Evolutionary conservation across 1,284 basidiomycete species (phyloP).

Genomic region (Gymnopus androsaceus): DNA sequence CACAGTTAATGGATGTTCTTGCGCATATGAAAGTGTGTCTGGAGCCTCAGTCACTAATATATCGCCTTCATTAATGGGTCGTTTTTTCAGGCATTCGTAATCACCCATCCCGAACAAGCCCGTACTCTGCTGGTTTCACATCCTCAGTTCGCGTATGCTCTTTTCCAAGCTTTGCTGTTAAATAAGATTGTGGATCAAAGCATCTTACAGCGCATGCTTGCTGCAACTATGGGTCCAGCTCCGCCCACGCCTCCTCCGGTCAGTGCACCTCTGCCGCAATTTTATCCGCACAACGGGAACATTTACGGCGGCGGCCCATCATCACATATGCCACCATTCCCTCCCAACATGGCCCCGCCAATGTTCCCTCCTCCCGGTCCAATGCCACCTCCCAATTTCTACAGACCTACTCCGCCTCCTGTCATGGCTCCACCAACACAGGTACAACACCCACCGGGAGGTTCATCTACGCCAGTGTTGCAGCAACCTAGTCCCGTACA

Average conservation of each 20-base stretch:
- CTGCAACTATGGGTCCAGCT: conserved; percentile 39
- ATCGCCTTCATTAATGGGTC: conserved; percentile 8
- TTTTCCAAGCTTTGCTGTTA: conserved; percentile 93
- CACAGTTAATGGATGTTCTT: conserved; percentile 92
- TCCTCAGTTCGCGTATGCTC: conserved; percentile 93
- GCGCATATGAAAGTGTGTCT: conserved; percentile 91
- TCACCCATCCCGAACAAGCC: conserved; percentile 90
- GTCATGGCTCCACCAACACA: conserved; percentile 37
- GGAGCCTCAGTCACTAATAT: not conserved
- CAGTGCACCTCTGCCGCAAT: conserved; percentile 39
- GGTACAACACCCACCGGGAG: conserved; percentile 23
- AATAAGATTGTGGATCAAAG: conserved; percentile 93
- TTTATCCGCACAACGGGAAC: conserved; percentile 34
- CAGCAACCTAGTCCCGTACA: conserved; percentile 29
- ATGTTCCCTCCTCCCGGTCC: conserved; percentile 12
- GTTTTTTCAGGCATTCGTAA: conserved; percentile 76
- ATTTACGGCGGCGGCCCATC: conserved; percentile 15
- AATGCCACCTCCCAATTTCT: conserved; percentile 22
- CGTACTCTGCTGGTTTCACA: conserved; percentile 77
- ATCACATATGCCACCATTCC: conserved; percentile 33
- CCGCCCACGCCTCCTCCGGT: conserved; percentile 32
- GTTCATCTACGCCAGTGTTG: conserved; percentile 25
- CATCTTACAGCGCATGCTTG: conserved; percentile 75
- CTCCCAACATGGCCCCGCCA: conserved; percentile 20
- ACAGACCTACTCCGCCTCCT: conserved; percentile 31